Evolutionary conservation across 805 yeast species (phyloP).

Genomic region (Yarrowia porcina): DNA sequence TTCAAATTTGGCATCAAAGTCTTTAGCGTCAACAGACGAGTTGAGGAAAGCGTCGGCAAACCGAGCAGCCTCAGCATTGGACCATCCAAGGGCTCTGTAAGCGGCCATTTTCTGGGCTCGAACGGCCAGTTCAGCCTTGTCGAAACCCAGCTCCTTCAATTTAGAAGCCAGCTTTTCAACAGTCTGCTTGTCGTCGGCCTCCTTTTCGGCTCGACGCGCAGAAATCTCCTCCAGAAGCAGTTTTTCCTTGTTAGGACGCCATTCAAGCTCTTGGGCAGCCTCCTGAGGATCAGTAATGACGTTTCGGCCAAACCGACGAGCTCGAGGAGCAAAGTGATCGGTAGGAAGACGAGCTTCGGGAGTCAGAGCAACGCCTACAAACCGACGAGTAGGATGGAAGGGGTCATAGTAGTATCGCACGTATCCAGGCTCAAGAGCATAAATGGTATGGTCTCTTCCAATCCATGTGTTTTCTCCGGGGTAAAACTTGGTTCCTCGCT

Average conservation of each 20-base stretch:
- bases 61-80: slow-evolving; percentile 6
- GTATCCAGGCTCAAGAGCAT: slow-evolving; percentile 87
- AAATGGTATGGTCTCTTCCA: slow-evolving; percentile 91
- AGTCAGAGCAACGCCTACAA: slow-evolving; percentile 79
- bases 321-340: slow-evolving; percentile 85
- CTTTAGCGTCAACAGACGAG: neutral
- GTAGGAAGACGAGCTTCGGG: slow-evolving; percentile 69
- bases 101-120: slow-evolving; percentile 2
- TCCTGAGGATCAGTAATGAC: slow-evolving; percentile 49
- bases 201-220: neutral
- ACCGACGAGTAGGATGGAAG: slow-evolving; percentile 88
- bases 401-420: slow-evolving; percentile 92
- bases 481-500: slow-evolving; percentile 89
- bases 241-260: slow-evolving; percentile 23
- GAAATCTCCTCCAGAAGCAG: slow-evolving; percentile 19
- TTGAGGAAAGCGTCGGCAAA: slow-evolving; percentile 20
- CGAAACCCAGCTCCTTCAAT: slow-evolving; percentile 9
- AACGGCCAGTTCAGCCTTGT: neutral
- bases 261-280: slow-evolving; percentile 56
- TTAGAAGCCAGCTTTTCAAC: neutral
- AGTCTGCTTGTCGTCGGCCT: neutral
- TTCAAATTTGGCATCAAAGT: slow-evolving; percentile 7
- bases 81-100: slow-evolving; percentile 18
- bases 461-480: slow-evolving; percentile 86
- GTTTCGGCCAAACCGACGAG: slow-evolving; percentile 76